A percentile compares a stretch with the other conserved stretches of the same genome.
Evolutionary conservation across 2,329 filamentous ascomycete genomes (phyloP).

Genomic region (Aspergillus fumigatus): DNA sequence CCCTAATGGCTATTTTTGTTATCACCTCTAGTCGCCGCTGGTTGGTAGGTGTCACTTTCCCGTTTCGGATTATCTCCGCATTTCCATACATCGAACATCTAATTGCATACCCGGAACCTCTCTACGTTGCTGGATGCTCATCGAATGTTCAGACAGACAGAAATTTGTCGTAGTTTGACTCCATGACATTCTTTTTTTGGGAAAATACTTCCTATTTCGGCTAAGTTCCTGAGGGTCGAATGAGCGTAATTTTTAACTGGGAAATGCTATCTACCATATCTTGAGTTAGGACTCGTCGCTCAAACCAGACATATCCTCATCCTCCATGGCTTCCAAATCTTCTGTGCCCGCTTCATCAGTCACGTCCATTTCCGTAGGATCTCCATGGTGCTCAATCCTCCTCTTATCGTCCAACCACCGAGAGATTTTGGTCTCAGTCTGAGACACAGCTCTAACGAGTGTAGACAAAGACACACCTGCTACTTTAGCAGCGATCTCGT

Average conservation of each 20-base stretch:
- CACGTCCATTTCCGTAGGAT: constrained; percentile 13
- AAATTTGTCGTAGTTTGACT: neutral
- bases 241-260: neutral
- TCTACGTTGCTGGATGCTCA: neutral
- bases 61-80: constrained; percentile 11
- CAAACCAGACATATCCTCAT: constrained; percentile 11
- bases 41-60: constrained; percentile 10
- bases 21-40: neutral
- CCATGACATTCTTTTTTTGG: neutral
- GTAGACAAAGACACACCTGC: constrained; percentile 48
- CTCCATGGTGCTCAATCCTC: constrained; percentile 25
- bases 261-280: neutral
- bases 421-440: constrained; percentile 45
- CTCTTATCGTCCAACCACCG: constrained; percentile 34
- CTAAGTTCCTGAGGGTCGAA: neutral
- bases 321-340: constrained; percentile 15
- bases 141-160: neutral
- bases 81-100: constrained; percentile 4
- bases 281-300: neutral
- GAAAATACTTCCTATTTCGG: neutral
- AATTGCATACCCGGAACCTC: constrained; percentile 26
- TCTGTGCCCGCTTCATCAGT: constrained; percentile 13
- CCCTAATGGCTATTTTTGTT: constrained; percentile 29
- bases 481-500: constrained; percentile 47
- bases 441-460: constrained; percentile 48